Percentiles rank a stretch among this genome's conserved stretches.
Conservation (phyloP, 2,329 filamentous ascomycete species). For the Aureobasidium vineae region DNA sequence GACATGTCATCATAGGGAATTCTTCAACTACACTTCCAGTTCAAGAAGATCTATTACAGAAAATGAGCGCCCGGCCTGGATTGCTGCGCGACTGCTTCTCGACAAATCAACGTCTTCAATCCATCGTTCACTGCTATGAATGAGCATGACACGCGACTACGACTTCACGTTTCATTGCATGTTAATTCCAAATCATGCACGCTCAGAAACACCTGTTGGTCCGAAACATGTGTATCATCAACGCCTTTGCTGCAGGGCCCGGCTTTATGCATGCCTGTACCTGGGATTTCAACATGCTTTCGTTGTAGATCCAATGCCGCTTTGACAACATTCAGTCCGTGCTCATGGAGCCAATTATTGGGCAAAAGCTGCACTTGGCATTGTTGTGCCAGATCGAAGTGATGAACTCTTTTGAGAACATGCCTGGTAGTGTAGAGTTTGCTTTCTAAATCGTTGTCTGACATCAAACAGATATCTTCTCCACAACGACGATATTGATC, state of each 20-base stretch:
- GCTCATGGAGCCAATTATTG: not conserved
- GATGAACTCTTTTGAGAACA: not conserved
- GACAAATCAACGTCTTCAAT: not conserved
- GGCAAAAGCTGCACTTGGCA: not conserved
- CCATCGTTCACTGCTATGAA: not conserved
- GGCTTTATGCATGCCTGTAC: slow-evolving; percentile 10
- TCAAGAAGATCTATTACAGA: slow-evolving; percentile 72
- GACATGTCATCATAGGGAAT: slow-evolving; percentile 67
- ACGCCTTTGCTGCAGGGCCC: slow-evolving; percentile 15
- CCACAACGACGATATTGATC: not conserved
- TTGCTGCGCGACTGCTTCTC: not conserved
- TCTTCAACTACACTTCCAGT: slow-evolving; percentile 94
- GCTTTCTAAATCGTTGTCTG: not conserved
- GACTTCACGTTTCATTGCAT: slow-evolving; percentile 8
- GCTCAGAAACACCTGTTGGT: slow-evolving; percentile 8
- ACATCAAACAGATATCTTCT: slow-evolving; percentile 13
- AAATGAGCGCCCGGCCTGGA: slow-evolving; percentile 37
- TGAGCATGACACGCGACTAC: slow-evolving; percentile 2
- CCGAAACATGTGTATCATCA: slow-evolving; percentile 23
- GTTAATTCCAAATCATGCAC: slow-evolving; percentile 24
- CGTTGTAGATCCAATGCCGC: slow-evolving; percentile 9
- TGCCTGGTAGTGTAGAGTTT: slow-evolving; percentile 18
- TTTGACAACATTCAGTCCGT: not conserved
- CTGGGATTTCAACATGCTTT: slow-evolving; percentile 7
- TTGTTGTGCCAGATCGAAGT: not conserved